Conservation (phyloP, 2,329 filamentous ascomycete genomes). For the Diaporthe citrichinensis region DNA sequence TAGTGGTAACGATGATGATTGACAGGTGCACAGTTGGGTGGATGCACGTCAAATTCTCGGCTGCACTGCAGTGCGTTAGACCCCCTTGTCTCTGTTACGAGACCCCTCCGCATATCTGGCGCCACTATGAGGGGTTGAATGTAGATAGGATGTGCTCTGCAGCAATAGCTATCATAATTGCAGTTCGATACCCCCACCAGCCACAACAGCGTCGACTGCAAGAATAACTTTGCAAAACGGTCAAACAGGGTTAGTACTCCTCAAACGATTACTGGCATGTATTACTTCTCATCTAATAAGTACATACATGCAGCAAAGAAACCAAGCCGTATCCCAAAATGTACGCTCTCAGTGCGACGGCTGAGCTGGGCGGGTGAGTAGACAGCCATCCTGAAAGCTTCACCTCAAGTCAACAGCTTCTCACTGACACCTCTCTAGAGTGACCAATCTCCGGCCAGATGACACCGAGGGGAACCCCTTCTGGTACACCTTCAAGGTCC, state of each 20-base stretch:
- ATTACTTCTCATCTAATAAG: neutral
- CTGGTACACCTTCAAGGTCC: slow-evolving; percentile 97
- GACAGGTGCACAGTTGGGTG: neutral
- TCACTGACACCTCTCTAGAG: slow-evolving; percentile 65
- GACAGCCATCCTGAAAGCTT: neutral
- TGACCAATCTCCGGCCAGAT: slow-evolving; percentile 88
- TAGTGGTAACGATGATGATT: neutral
- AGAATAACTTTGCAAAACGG: neutral
- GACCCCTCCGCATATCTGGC: neutral
- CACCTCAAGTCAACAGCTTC: neutral
- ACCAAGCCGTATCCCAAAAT: slow-evolving; percentile 57
- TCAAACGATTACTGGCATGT: no score
- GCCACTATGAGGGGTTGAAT: neutral
- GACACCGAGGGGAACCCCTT: slow-evolving; percentile 88
- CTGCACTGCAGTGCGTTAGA: neutral
- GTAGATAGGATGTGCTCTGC: neutral
- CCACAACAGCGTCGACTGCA: neutral
- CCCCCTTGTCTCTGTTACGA: slow-evolving; percentile 2
- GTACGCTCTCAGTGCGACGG: slow-evolving; percentile 76
- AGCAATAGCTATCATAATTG: neutral
- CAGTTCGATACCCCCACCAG: neutral
- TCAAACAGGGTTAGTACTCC: neutral
- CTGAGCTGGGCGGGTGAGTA: slow-evolving; percentile 77
- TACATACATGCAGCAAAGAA: neutral
- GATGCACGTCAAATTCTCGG: slow-evolving; percentile 16